Conservation (phyloP, 106 monocot species). For the Dioscorea dumetorum region DNA sequence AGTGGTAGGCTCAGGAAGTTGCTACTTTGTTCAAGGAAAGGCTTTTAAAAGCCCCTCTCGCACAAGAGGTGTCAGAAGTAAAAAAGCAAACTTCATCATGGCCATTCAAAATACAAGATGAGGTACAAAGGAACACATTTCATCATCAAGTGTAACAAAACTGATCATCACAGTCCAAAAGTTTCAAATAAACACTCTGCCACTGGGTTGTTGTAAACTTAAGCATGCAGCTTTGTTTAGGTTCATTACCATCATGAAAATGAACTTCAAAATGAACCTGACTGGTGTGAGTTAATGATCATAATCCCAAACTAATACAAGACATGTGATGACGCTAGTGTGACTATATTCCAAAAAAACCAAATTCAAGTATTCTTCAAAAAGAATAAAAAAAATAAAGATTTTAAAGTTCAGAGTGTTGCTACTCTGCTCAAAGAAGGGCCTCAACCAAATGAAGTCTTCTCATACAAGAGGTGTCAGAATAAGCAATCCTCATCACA, state of each 20-base stretch:
- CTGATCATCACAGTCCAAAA: too few relatives aligned
- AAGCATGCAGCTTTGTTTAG: too few relatives aligned
- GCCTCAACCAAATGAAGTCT: constrained; percentile 10
- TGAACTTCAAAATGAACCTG: too few relatives aligned
- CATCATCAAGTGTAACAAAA: too few relatives aligned
- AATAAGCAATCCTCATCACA: constrained; percentile 36
- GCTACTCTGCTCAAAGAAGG: constrained; percentile 45
- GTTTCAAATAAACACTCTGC: too few relatives aligned
- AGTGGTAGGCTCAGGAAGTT: constrained; percentile 8
- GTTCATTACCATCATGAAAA: too few relatives aligned
- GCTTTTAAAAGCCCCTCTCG: constrained; percentile 10
- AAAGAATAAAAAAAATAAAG: neutral
- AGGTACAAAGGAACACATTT: too few relatives aligned
- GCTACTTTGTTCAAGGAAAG: constrained; percentile 42
- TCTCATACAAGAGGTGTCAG: constrained; percentile 74
- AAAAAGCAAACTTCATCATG: neutral
- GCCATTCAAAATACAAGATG: neutral
- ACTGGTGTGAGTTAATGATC: too few relatives aligned
- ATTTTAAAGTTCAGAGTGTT: constrained; percentile 16
- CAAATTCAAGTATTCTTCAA: neutral
- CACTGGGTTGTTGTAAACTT: too few relatives aligned
- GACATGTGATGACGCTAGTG: too few relatives aligned
- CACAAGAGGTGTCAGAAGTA: constrained; percentile 38
- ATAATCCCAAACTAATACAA: too few relatives aligned
- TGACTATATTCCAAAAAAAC: too few relatives aligned